Base-by-base conservation (phyloP, 2,329 filamentous ascomycete species). In the Cordyceps javanica region DNA sequence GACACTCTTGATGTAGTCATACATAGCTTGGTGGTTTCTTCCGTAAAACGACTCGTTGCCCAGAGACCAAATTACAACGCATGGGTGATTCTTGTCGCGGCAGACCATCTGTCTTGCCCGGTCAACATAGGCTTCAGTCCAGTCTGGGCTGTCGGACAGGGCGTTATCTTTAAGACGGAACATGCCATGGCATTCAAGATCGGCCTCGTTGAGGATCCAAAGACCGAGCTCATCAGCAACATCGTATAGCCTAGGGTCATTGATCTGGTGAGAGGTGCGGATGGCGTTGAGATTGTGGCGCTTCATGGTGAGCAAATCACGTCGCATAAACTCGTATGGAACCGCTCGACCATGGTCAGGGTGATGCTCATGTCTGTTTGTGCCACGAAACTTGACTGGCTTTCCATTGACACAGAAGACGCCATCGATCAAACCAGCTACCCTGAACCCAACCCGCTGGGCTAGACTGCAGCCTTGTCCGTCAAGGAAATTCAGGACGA, bases 31-130 rank as follows among this genome's bases (percentile, higher is more conserved):
- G 57, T 87, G 84, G 60, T 90, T 90, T 1, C 73, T 72, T 0
- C 87, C 87, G 59, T 88, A 89, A 64, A 88, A 90, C 0, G 86
- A 78, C 65, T 90, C 87, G 58, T 90, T 90, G 0, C 87, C 87
- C 0, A 90, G 73, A 19, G 82, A 87, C 88, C 87, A 90, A 53
- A 89, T 81, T 45, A 90, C 81, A 3, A 90, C 73, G 6, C 77
- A 86, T 0, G 86, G 73, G 62, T 88, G 83, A 54, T 89, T 79
- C 62, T 75, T 77, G 61, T 77, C 75, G 11, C 87, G 76, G 62
- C 81, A 75, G 0, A 90, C 82, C 62, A 90, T 74, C 60, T 88
- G 84, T 28, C 76, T 71, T 4, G 83, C 83, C 1, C 87, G 79
- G 65, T 90, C 87, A 2, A 90, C 71, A 62, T 90, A 90, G 0